phyloP scores from a whole-genome alignment of 2,329 filamentous ascomycete genomes.

The Botrytis fabae region DNA sequence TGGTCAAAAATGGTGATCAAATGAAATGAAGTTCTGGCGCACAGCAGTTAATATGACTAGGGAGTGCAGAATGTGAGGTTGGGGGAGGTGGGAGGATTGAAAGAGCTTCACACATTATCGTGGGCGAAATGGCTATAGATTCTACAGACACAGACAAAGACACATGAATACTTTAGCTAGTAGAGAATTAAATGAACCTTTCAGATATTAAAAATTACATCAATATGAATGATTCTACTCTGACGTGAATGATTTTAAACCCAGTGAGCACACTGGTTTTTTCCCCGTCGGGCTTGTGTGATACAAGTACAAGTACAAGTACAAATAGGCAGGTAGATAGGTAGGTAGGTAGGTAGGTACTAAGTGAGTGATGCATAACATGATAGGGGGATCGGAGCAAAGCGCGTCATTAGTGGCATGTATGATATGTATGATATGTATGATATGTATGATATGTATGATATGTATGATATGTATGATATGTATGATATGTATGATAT shows the following conservation, averaged over 20 bases:
- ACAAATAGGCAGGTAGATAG: neutral
- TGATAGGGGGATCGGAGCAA: neutral
- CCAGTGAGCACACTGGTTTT: neutral
- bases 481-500: no score
- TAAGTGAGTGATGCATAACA: neutral
- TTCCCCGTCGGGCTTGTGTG: no score
- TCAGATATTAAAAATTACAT: neutral
- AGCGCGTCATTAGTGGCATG: neutral
- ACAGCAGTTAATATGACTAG: constrained; percentile 13
- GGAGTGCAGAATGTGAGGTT: neutral
- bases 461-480: neutral
- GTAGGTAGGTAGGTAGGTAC: neutral
- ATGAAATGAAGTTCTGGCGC: neutral
- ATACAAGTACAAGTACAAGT: neutral
- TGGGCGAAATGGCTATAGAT: neutral
- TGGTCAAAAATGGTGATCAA: constrained; percentile 3
- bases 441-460: neutral
- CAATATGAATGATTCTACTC: neutral
- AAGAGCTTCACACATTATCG: neutral
- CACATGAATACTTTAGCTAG: neutral
- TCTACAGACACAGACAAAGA: neutral
- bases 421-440: neutral
- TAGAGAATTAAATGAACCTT: neutral
- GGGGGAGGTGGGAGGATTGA: no score
- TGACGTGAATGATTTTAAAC: neutral